Base-by-base conservation (phyloP, 371 early-diverging fungal species). In the Blakeslea trispora region DNA sequence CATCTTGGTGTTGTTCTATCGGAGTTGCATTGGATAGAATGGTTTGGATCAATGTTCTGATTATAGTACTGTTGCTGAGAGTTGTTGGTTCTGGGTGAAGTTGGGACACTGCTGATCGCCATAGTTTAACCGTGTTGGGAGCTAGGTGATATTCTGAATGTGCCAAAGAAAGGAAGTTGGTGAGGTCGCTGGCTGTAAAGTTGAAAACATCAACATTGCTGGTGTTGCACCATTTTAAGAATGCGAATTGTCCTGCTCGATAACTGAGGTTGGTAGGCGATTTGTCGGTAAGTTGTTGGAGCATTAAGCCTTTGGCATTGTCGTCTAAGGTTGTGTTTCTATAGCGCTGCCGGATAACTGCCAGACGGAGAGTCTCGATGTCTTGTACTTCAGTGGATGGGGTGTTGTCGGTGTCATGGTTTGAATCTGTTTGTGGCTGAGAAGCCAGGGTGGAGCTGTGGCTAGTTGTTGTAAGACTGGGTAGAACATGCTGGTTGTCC, bases 121-220 rank as follows among this genome's bases (percentile, higher is more conserved):
- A 44, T 14, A 53, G 34, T 50, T 66, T 45, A 14, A 66, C 32
- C 7, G 57, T 60, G 2, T 34, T 21, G 17, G 40, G 37, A 0
- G 42, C 34, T 22, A 43, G 50, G 4, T 8, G 9, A 1, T 43
- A 23, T 0, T 1, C 7, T 11, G 23, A 23, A 19, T 42, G 45
- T 7, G 43, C 52, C 6, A 41, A 47, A 13, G 35, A 28, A 5
- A 59, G 15, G 19, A 64, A 64, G 14, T 56, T 64, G 41, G 48
- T 41, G 31, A 59, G 5, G 1, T 59, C 60, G 0, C 17, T 9
- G 1, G 18, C n/a, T 11, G 61, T 23, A 11, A 55, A 61, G 22
- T 28, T 42, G 1, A 23, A 45, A 17, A 15, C 14, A 15, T 50
- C 10, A 0, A 50, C 34, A 3, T 28, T 19, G n/a, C 41, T 11